Conservation (phyloP, 2,329 filamentous ascomycete species). For the Pseudogymnoascus sp. region DNA sequence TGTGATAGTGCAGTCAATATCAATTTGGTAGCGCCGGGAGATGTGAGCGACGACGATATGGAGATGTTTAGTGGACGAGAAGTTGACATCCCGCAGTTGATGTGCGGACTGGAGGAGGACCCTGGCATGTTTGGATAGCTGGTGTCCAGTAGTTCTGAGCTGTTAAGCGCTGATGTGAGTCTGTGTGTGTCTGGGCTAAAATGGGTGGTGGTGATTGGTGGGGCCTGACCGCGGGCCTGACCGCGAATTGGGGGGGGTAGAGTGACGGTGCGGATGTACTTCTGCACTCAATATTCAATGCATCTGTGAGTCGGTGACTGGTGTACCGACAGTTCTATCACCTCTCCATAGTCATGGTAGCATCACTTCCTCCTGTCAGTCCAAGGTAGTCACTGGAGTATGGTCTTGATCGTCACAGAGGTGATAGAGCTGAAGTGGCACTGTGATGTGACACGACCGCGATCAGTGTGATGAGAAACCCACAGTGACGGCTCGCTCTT, state of each 20-base stretch:
- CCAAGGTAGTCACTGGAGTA: background rate
- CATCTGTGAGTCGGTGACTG: background rate
- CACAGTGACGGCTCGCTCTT: background rate
- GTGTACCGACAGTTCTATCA: background rate
- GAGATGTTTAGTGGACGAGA: conserved; percentile 1
- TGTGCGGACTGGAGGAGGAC: background rate
- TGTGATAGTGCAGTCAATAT: background rate
- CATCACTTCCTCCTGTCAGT: background rate
- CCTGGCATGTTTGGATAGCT: background rate
- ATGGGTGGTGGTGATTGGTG: background rate
- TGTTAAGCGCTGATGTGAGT: conserved; percentile 5
- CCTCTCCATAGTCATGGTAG: background rate
- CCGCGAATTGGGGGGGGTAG: background rate
- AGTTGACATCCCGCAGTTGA: background rate
- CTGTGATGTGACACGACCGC: background rate
- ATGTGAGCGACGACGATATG: background rate
- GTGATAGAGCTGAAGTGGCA: background rate
- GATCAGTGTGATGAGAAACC: background rate
- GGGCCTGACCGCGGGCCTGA: background rate
- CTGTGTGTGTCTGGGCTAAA: conserved; percentile 1
- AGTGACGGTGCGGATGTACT: background rate
- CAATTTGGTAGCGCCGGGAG: background rate
- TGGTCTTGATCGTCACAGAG: background rate
- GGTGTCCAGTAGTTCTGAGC: background rate
- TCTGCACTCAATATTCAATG: background rate